phyloP scores from a whole-genome alignment of 148 eudicot species.

The Rhododendron henanense region DNA sequence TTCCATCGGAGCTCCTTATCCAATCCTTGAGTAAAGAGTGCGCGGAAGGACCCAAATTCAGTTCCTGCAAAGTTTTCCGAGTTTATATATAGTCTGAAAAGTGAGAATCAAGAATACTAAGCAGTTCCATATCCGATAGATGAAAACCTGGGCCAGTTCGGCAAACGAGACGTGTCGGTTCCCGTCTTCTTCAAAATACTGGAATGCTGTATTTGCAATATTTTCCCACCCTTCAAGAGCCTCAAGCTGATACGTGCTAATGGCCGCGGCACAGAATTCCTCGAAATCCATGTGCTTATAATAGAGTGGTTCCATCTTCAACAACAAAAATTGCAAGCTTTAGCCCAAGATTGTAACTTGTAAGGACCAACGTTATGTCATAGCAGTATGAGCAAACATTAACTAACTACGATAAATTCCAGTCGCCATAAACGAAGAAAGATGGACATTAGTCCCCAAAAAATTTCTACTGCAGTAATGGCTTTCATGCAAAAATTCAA shows the following conservation, averaged over 20 bases:
- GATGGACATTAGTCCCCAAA: background rate
- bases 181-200: conserved; percentile 74
- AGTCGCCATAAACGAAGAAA: background rate
- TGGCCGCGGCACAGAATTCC: conserved; percentile 86
- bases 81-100: background rate
- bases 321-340: background rate
- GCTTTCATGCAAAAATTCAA: background rate
- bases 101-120: background rate
- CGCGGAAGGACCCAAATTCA: conserved; percentile 60
- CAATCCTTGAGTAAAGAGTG: conserved; percentile 80
- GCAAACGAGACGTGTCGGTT: conserved; percentile 59
- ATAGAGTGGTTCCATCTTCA: conserved; percentile 77
- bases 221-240: conserved; percentile 88
- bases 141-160: conserved; percentile 70
- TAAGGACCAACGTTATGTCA: background rate
- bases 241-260: conserved; percentile 84
- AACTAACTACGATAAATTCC: background rate
- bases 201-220: conserved; percentile 60
- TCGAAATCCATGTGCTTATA: conserved; percentile 63
- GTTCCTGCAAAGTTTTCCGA: conserved; percentile 44
- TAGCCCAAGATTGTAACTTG: background rate
- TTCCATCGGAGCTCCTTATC: conserved; percentile 78
- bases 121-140: background rate
- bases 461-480: background rate
- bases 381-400: background rate